phyloP scores from a whole-genome alignment of 2,329 filamentous ascomycete species.

The Penicillium sp. region DNA sequence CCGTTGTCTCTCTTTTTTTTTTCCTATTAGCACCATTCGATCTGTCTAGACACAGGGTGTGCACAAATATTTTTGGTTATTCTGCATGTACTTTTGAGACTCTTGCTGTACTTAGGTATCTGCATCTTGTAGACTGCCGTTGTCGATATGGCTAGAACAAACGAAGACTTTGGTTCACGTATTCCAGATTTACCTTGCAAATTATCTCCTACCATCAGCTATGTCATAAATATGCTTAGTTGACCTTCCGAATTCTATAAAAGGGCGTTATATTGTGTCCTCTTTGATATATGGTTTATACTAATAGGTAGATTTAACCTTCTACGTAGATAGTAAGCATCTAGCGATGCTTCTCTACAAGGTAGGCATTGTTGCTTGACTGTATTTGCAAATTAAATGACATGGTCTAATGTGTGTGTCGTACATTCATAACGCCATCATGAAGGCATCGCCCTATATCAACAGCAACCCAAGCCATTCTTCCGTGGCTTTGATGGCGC shows the following conservation, averaged over 20 bases:
- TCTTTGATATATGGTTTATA: background rate
- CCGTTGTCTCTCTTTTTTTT: background rate
- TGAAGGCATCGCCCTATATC: background rate
- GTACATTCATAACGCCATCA: constrained; percentile 10
- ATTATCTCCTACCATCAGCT: background rate
- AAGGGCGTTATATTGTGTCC: background rate
- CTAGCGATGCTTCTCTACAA: background rate
- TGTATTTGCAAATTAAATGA: constrained; percentile 1
- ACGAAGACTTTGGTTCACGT: background rate
- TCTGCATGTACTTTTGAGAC: constrained; percentile 19
- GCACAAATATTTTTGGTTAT: constrained; percentile 12
- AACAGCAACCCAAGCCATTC: background rate
- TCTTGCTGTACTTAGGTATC: constrained; percentile 1
- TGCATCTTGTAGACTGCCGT: background rate
- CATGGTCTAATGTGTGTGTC: constrained; percentile 7
- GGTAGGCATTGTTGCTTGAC: background rate
- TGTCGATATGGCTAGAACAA: background rate
- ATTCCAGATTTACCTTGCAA: background rate
- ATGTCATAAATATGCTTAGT: background rate
- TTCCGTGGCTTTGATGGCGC: background rate
- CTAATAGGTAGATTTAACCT: background rate
- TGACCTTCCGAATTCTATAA: background rate
- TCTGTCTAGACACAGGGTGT: background rate
- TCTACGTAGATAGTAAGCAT: too few relatives aligned
- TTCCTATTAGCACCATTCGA: background rate